Conservation (phyloP, 768 basidiomycete genomes). For the Leccinum fibrillosum region DNA sequence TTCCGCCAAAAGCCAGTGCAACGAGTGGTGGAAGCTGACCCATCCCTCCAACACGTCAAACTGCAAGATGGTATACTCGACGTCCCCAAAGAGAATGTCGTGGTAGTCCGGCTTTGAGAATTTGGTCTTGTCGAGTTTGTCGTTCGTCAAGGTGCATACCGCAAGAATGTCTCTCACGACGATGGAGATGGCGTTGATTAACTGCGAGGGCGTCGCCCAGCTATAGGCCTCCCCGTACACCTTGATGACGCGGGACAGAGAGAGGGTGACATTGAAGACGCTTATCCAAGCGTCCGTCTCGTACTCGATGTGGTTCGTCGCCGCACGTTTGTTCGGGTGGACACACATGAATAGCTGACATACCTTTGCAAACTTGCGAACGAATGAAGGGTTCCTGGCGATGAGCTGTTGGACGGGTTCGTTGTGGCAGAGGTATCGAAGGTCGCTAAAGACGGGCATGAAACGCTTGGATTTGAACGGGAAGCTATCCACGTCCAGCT, state of each 20-base stretch:
- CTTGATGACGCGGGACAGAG: constrained; percentile 84
- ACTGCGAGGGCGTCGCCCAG: constrained; percentile 52
- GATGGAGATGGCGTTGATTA: constrained; percentile 62
- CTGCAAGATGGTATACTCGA: constrained; percentile 57
- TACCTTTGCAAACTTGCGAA: constrained; percentile 69
- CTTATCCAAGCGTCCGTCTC: constrained; percentile 97
- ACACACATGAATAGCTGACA: constrained; percentile 92
- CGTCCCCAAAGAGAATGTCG: constrained; percentile 60
- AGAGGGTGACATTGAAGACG: constrained; percentile 93
- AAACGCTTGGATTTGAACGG: constrained; percentile 95
- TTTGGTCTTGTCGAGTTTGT: constrained; percentile 63
- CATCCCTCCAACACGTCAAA: constrained; percentile 79
- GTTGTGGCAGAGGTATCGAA: constrained; percentile 82
- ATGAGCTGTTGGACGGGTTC: constrained; percentile 78
- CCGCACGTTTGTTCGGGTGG: constrained; percentile 85
- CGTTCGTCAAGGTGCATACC: constrained; percentile 65
- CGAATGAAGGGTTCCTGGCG: constrained; percentile 60
- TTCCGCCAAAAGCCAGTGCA: constrained; percentile 90
- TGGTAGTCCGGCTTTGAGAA: constrained; percentile 65
- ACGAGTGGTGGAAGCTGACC: constrained; percentile 91
- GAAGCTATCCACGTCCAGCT: constrained; percentile 76
- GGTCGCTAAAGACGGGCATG: constrained; percentile 90
- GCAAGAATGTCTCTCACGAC: constrained; percentile 71
- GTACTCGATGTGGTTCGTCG: constrained; percentile 85
- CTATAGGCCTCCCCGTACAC: constrained; percentile 83